These are phyloP conservation scores for Panicum miliaceum DNA, from an alignment of 176 grass and related monocot species.

Conservation along the genomic window DNA sequence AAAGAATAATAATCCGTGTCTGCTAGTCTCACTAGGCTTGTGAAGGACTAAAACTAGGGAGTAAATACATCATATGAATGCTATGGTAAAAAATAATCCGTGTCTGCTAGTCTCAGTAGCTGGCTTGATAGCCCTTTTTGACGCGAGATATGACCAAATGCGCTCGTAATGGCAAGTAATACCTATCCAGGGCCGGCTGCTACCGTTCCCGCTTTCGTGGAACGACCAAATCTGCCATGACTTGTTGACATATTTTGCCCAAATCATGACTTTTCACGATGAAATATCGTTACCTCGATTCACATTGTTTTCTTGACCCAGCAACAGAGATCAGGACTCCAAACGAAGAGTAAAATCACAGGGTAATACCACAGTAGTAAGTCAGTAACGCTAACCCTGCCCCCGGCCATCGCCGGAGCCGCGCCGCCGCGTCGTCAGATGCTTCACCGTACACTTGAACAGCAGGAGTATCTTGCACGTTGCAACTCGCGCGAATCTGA, in stretches of 20 bases:
- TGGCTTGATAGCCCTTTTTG: conserved; percentile 9
- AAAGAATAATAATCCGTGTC: not conserved
- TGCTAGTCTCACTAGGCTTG: not conserved
- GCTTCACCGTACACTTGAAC: not conserved
- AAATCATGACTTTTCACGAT: conserved; percentile 7
- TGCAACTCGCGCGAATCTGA: not conserved
- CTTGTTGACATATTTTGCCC: not conserved
- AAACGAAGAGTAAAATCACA: not conserved
- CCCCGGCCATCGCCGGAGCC: not conserved
- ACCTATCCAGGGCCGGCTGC: conserved; percentile 26
- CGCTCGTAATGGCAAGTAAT: not conserved
- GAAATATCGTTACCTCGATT: not conserved
- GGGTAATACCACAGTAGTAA: too few relatives aligned
- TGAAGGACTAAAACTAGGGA: too few relatives aligned
- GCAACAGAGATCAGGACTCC: not conserved
- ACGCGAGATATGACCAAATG: not conserved
- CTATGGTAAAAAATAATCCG: not conserved
- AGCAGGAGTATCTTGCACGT: not conserved
- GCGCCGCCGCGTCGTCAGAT: not conserved
- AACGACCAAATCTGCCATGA: conserved; percentile 32
- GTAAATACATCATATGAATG: conserved; percentile 26
- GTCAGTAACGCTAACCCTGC: not conserved
- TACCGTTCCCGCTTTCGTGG: conserved; percentile 43
- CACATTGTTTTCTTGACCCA: conserved; percentile 21
- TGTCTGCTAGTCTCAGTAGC: not conserved